Evolutionary conservation across 192 early-diverging fungal species (phyloP).

Genomic region (Backusella luteola): DNA sequence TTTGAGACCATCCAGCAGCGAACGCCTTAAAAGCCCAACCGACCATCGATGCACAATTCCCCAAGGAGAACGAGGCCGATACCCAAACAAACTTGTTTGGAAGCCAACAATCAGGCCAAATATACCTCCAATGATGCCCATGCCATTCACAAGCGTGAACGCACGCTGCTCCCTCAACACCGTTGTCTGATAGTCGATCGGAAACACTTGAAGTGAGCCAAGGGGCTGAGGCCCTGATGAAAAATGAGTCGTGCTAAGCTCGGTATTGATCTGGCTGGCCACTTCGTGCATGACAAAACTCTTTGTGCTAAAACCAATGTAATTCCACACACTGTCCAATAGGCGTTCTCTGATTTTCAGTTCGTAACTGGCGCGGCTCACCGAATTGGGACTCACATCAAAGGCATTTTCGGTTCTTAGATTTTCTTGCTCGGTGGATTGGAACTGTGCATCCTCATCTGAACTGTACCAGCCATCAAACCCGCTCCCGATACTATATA

Average conservation of each 20-base stretch:
- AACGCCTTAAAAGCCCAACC: slow-evolving; percentile 6
- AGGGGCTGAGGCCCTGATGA: slow-evolving; percentile 9
- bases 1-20: slow-evolving; percentile 3
- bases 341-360: background rate
- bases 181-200: background rate
- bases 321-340: slow-evolving; percentile 12
- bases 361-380: background rate
- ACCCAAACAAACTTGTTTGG: slow-evolving; percentile 18
- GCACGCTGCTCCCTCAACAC: slow-evolving; percentile 17
- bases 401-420: slow-evolving; percentile 15
- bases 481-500: background rate
- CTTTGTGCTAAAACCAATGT: slow-evolving; percentile 12
- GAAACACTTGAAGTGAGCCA: slow-evolving; percentile 16
- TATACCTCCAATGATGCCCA: slow-evolving; percentile 21
- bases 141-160: slow-evolving; percentile 13
- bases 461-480: slow-evolving; percentile 15
- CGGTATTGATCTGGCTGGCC: background rate
- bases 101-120: slow-evolving; percentile 21
- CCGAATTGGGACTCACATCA: background rate
- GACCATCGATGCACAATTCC: slow-evolving; percentile 23
- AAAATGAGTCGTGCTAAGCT: background rate
- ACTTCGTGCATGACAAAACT: background rate
- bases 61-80: slow-evolving; percentile 19
- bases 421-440: slow-evolving; percentile 16
- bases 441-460: slow-evolving; percentile 9